Evolutionary conservation across 1,139 yeast genomes (phyloP).

Genomic region (Yamadazyma kanchanaburiensis): DNA sequence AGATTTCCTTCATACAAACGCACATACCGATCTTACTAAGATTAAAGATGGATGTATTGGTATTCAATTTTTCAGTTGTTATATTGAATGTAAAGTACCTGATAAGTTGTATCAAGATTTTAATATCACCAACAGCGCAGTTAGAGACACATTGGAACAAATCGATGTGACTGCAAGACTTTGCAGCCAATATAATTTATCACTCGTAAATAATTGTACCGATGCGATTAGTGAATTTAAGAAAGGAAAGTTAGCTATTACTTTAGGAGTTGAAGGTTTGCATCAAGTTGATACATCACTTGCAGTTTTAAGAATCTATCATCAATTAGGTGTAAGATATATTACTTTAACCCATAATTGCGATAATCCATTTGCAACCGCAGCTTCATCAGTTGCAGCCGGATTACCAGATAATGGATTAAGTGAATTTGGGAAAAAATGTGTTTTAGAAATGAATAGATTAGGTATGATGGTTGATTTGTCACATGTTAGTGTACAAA

Average conservation of each 20-base stretch:
- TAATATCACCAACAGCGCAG: constrained; percentile 36
- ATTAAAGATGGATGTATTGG: constrained; percentile 41
- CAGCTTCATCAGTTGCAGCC: constrained; percentile 43
- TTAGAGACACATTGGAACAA: constrained; percentile 51
- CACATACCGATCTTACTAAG: constrained; percentile 39
- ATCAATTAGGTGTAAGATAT: constrained; percentile 48
- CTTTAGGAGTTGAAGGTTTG: constrained; percentile 52
- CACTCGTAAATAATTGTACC: constrained; percentile 33
- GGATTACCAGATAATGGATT: constrained; percentile 46
- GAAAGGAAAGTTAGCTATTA: constrained; percentile 37
- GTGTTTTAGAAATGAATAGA: constrained; percentile 47
- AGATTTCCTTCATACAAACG: constrained; percentile 29
- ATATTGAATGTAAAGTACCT: constrained; percentile 39
- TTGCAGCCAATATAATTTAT: constrained; percentile 34
- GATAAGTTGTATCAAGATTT: constrained; percentile 38
- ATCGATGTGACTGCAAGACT: constrained; percentile 48
- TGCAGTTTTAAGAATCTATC: constrained; percentile 46
- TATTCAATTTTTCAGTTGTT: constrained; percentile 46
- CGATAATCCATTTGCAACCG: constrained; percentile 55
- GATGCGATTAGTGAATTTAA: constrained; percentile 34
- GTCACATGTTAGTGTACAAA: constrained; percentile 49
- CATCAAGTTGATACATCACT: constrained; percentile 50
- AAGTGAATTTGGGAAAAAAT: constrained; percentile 35
- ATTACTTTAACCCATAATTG: constrained; percentile 53
- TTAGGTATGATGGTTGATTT: constrained; percentile 53